A percentile compares a stretch with the other conserved stretches of the same genome.
Evolutionary conservation across 2,329 filamentous ascomycete species (phyloP).

Genomic region (Chrysosporium queenslandicum): DNA sequence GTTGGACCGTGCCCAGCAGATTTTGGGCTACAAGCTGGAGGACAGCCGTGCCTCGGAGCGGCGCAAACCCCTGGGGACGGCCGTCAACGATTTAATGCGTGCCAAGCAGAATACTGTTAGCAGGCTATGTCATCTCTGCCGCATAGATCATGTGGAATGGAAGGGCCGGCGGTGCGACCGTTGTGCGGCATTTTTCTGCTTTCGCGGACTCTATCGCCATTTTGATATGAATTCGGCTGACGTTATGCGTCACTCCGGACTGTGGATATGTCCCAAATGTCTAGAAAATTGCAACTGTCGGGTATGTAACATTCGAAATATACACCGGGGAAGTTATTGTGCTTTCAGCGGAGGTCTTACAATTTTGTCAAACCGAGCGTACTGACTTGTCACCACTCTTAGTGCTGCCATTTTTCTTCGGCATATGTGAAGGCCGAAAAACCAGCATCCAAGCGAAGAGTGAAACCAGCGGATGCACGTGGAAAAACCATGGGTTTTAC

Average conservation of each 20-base stretch:
- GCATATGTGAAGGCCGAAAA: constrained; percentile 30
- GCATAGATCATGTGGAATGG: constrained; percentile 29
- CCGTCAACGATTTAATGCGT: constrained; percentile 25
- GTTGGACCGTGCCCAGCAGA: constrained; percentile 21
- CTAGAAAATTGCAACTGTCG: constrained; percentile 29
- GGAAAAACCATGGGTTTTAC: constrained; percentile 29
- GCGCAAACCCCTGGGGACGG: constrained; percentile 23
- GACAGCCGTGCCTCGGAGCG: constrained; percentile 7
- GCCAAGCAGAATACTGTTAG: constrained; percentile 20
- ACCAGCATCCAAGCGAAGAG: constrained; percentile 24
- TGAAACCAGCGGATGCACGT: constrained; percentile 27
- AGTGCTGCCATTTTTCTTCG: constrained; percentile 28
- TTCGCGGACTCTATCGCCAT: constrained; percentile 29
- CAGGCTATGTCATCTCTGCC: constrained; percentile 29
- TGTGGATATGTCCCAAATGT: constrained; percentile 30
- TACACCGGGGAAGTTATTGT: neutral
- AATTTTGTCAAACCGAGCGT: neutral
- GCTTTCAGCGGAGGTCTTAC: neutral
- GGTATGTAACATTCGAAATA: constrained; percentile 8
- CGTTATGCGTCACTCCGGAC: constrained; percentile 23
- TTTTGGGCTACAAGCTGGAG: constrained; percentile 15
- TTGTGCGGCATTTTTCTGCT: constrained; percentile 31
- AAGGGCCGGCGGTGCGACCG: constrained; percentile 27
- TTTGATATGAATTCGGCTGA: constrained; percentile 28
- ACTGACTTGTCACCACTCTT: neutral